Base-by-base conservation (phyloP, 2,329 filamentous ascomycete species). In the Aspergillus tamarii region DNA sequence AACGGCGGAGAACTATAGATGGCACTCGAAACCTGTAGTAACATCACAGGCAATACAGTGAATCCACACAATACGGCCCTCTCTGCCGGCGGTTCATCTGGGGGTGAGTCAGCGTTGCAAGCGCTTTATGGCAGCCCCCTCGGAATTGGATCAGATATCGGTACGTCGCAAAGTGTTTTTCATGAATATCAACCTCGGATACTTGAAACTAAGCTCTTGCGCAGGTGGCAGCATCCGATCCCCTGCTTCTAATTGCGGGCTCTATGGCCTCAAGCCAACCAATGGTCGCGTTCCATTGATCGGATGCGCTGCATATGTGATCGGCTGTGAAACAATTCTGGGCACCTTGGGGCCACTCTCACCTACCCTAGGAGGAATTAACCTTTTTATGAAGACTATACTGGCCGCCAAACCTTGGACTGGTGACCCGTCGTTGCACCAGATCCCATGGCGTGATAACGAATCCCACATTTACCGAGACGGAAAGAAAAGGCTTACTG, bases 371-470 rank as follows among this genome's bases (percentile, higher is more conserved):
- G 80, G 81, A 56, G 86, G 84, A 0, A 68, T 81, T 53, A 75
- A 76, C 43, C 60, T 83, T 0, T 83, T 83, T 63, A 78, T 80
- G 60, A 80, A 80, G 54, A 74, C 76, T 0, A 62, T 83, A 21
- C 67, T 59, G 5, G 43, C 19, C 81, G 54, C 79, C 2, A 76
- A 84, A 61, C 84, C 84, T 1, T 87, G 85, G 84, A 73, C 77
- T 1, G 71, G 78, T 26, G 86, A 88, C 58, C 84, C 85, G 0
- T 82, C 81, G 36, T 80, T 84, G 43, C 69, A 87, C 0, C 84
- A 84, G 0, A 81, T 87, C 3, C 83, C 84, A 0, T 88, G 86
- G 85, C 75, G 83, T 3, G 57, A 39, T 14, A 21, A 52, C 2
- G 43, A 59, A 21, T 23, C 57, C 21, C 48, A 70, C 1, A 75